phyloP scores from a whole-genome alignment of 2,329 filamentous ascomycete genomes.

The Xylariales sp. region DNA sequence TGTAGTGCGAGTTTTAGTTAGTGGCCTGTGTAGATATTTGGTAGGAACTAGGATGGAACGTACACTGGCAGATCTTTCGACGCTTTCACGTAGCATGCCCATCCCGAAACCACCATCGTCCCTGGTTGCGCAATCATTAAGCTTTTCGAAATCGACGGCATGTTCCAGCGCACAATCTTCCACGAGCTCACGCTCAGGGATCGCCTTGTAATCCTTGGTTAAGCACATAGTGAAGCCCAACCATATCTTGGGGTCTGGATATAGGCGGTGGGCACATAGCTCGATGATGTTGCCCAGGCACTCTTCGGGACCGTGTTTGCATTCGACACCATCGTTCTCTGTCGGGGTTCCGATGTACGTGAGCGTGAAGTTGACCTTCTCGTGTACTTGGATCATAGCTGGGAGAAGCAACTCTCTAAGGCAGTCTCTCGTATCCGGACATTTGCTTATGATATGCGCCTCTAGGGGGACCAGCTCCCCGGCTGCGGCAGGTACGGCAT shows the following conservation, averaged over 20 bases:
- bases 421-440: conserved; percentile 89
- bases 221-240: conserved; percentile 96
- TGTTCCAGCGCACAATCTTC: conserved; percentile 92
- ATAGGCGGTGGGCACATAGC: conserved; percentile 86
- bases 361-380: conserved; percentile 90
- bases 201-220: conserved; percentile 77
- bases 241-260: conserved; percentile 86
- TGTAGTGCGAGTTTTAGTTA: conserved; percentile 47
- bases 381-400: conserved; percentile 81
- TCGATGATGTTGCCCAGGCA: conserved; percentile 95
- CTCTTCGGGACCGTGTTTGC: conserved; percentile 89
- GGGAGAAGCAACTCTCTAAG: conserved; percentile 84
- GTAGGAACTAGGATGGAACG: conserved; percentile 45
- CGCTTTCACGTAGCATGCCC: conserved; percentile 74
- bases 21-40: conserved; percentile 3
- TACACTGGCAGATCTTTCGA: conserved; percentile 70
- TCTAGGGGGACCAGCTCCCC: conserved; percentile 77
- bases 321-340: conserved; percentile 83
- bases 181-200: conserved; percentile 82
- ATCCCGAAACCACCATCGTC: conserved; percentile 80
- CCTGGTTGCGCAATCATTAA: conserved; percentile 84
- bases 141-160: conserved; percentile 81
- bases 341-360: conserved; percentile 89
- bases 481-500: conserved; percentile 32
- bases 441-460: conserved; percentile 97